phyloP scores from a whole-genome alignment of 176 grass and related monocot species.

The Dactylis glomerata region DNA sequence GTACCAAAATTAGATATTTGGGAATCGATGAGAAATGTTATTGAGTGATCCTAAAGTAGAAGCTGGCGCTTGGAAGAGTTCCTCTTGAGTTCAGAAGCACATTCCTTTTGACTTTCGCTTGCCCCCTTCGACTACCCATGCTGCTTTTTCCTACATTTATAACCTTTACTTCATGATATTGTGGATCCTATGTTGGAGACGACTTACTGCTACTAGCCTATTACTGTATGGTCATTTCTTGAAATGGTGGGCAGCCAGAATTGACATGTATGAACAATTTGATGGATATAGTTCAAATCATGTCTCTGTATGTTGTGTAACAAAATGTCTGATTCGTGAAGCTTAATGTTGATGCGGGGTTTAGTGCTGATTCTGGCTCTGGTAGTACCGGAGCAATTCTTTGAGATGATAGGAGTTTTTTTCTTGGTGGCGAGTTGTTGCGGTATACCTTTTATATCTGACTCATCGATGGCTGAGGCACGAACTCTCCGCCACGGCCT shows the following conservation, averaged over 20 bases:
- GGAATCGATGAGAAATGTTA: neutral
- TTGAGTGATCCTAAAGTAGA: neutral
- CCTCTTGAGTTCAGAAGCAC: neutral
- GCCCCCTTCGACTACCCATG: neutral
- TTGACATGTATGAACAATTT: conserved; percentile 3
- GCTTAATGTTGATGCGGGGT: no score
- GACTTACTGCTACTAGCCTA: neutral
- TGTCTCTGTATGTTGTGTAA: neutral
- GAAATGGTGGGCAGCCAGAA: neutral
- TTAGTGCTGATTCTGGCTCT: no score
- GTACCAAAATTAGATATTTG: neutral
- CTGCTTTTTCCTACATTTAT: neutral
- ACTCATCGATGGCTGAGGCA: no score
- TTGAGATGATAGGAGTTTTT: no score
- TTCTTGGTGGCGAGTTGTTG: no score
- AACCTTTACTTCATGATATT: neutral
- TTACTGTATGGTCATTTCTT: neutral
- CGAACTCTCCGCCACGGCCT: no score
- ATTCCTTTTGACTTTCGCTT: neutral
- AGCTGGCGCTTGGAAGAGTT: neutral
- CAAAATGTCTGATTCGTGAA: no score
- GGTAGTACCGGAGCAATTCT: no score
- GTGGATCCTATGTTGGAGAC: neutral
- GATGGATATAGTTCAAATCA: conserved; percentile 1
- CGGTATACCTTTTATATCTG: no score